phyloP scores from a whole-genome alignment of 805 yeast species.

The Spathaspora hagerdaliae region DNA sequence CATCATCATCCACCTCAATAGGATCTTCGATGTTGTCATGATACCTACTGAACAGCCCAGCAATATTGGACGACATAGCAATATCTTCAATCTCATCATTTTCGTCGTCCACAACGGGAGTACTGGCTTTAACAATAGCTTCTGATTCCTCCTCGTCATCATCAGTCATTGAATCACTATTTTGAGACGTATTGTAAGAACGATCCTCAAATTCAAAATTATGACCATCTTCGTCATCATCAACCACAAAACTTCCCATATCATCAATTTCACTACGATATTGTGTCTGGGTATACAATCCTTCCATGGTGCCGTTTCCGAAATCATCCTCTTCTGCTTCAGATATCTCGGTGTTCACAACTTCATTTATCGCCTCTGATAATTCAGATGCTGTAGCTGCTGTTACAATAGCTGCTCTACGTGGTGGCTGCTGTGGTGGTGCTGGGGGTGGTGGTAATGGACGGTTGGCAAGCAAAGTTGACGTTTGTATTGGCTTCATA shows the following conservation, averaged over 20 bases:
- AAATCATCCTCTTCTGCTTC: slow-evolving; percentile 28
- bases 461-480: background rate
- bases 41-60: background rate
- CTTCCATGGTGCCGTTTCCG: slow-evolving; percentile 32
- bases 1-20: slow-evolving; percentile 1
- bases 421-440: background rate
- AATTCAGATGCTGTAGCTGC: background rate
- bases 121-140: background rate
- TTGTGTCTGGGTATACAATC: slow-evolving; percentile 29
- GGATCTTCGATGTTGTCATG: background rate
- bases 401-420: background rate
- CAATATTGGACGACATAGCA: background rate
- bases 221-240: slow-evolving; percentile 7
- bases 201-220: background rate
- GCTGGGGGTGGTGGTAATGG: background rate
- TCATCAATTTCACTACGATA: slow-evolving; percentile 28
- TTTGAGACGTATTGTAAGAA: background rate
- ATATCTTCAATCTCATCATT: slow-evolving; percentile 7
- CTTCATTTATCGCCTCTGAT: background rate
- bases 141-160: slow-evolving; percentile 9
- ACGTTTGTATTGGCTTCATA: background rate
- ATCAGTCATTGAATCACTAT: background rate
- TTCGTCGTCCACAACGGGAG: background rate
- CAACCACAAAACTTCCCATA: slow-evolving; percentile 22
- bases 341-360: slow-evolving; percentile 1